Percentiles rank a stretch among this genome's conserved stretches.
Conservation (phyloP, 345 rosid genomes). For the Pugionium dolabratum region DNA sequence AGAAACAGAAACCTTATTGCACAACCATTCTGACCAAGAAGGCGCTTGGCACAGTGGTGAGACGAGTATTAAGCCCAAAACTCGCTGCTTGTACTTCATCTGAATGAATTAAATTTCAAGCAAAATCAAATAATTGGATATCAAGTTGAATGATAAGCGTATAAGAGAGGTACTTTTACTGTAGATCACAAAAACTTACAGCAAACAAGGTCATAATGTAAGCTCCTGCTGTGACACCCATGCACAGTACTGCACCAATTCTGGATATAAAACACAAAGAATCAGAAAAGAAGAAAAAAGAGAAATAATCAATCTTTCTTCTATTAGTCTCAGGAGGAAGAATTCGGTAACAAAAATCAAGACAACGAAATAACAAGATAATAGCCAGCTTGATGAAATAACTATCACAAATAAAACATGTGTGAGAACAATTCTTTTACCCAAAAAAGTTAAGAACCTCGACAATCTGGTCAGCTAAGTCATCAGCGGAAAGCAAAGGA, state of each 20-base stretch:
- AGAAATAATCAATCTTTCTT: constrained; percentile 15
- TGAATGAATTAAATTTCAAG: constrained; percentile 27
- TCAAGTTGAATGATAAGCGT: background rate
- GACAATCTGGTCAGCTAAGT: constrained; percentile 86
- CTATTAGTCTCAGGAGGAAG: background rate
- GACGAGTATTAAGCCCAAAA: constrained; percentile 83
- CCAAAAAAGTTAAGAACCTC: constrained; percentile 95
- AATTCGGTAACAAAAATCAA: background rate
- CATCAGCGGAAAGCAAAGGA: constrained; percentile 78
- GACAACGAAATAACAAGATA: background rate
- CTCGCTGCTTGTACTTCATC: constrained; percentile 91
- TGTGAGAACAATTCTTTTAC: constrained; percentile 44
- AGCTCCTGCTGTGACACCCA: constrained; percentile 99
- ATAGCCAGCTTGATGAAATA: background rate
- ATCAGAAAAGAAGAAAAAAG: background rate
- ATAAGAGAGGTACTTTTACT: background rate
- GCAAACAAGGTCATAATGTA: constrained; percentile 90
- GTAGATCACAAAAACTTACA: constrained; percentile 52
- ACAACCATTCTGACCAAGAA: constrained; percentile 95
- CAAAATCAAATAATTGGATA: background rate
- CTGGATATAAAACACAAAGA: constrained; percentile 39
- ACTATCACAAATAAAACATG: background rate
- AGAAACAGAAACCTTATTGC: constrained; percentile 60
- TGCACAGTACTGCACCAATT: constrained; percentile 94
- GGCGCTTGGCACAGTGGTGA: constrained; percentile 94